Evolutionary conservation across 345 rosid genomes (phyloP).

Genomic region (Geranium brycei): DNA sequence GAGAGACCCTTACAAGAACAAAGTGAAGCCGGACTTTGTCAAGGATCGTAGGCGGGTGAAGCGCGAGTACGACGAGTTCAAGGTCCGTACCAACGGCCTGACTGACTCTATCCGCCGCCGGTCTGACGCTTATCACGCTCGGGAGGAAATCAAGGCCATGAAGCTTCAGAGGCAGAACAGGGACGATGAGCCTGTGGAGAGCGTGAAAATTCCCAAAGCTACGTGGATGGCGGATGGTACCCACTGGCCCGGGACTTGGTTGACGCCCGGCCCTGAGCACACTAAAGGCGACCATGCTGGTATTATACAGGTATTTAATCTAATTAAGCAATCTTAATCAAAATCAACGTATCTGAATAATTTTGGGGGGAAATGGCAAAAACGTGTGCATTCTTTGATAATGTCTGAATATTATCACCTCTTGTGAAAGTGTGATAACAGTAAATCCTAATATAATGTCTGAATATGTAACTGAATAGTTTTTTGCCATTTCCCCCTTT

Average conservation of each 20-base stretch:
- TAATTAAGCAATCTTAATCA: background rate
- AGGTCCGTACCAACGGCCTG: constrained; percentile 80
- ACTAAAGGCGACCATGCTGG: constrained; percentile 87
- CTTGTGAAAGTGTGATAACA: no score
- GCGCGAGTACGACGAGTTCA: constrained; percentile 97
- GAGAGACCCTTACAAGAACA: constrained; percentile 95
- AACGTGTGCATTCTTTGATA: no score
- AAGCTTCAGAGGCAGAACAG: constrained; percentile 73
- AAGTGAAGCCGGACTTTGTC: constrained; percentile 72
- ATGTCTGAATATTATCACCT: no score
- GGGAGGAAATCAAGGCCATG: constrained; percentile 96
- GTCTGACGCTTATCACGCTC: constrained; percentile 89
- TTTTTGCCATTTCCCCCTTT: background rate
- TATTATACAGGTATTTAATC: constrained; percentile 62
- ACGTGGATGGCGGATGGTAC: constrained; percentile 99
- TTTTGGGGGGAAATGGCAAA: background rate
- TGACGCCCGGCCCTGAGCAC: constrained; percentile 56
- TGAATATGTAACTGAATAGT: background rate
- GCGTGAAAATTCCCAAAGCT: constrained; percentile 76
- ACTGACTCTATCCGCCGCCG: constrained; percentile 92
- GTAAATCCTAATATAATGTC: no score
- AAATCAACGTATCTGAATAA: background rate
- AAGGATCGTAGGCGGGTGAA: constrained; percentile 86
- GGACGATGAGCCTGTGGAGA: constrained; percentile 56
- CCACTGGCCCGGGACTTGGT: constrained; percentile 98